Base-by-base conservation (phyloP, 2,329 filamentous ascomycete genomes). In the Fusarium paranaense region DNA sequence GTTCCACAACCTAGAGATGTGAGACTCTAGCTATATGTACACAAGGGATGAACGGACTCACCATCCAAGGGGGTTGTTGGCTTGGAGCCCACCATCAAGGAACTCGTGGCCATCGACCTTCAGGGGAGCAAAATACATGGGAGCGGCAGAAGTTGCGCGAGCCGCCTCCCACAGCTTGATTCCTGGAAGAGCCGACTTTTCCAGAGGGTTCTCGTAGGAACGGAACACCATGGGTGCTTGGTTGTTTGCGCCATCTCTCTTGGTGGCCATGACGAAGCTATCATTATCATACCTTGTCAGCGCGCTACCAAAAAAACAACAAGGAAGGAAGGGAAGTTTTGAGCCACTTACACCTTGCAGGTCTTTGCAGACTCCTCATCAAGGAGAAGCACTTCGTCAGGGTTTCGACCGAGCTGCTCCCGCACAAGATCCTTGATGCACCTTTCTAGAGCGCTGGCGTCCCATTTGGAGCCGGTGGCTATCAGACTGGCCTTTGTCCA, bases 101-200 rank as follows among this genome's bases (percentile, higher is more conserved):
- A 69, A 64, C 18, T 37, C 35, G 14, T 69, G 38, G 11, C 52
- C 59, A 7, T 47, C 62, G 18, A 69, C 54, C 3, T 33, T 57
- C 6, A 69, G 56, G 11, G 66, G 66, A 3, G 45, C 35, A 18
- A 69, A 69, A 35, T 65, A 69, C 18, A 35, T 37, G 6, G 66
- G 66, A 4, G 66, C 66, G 11, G 66, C 66, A 3, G 66, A 66
- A 4, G 62, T 69, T 9, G 66, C 66, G 3, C 66, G 62, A 16
- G 66, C 66, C 10, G 66, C 66, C 37, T 69, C 33, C 66, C 66
- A 69, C 5, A 69, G 56, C 47, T 69, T 69, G 32, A 69, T 66
- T 8, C 45, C 35, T 4, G 67, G 64, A 6, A 70, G 20, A 6
- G 33, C 58, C 6, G 59, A 37, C 60, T 20, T 67, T 14, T 70